Base-by-base conservation (phyloP, 2,329 filamentous ascomycete species). In the Parascedosporium putredinis region DNA sequence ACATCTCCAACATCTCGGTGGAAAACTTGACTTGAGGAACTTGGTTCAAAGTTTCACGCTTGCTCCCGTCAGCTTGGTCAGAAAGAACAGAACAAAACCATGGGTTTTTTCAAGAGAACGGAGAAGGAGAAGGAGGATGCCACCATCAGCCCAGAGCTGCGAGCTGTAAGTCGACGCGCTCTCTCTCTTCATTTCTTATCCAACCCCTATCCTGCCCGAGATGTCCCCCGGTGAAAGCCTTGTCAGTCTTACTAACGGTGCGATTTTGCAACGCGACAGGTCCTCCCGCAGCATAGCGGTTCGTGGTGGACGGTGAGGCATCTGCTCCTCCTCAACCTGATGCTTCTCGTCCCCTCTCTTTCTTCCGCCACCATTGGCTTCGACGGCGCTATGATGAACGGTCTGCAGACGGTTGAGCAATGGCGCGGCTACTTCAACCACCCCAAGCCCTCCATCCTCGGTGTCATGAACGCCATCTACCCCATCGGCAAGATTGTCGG, bases 361-460 rank as follows among this genome's bases (percentile, higher is more conserved):
- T 42, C 36, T 8, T 42, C 36, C 6, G 36, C 36, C 36, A 42
- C 36, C n/a, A 42, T 42, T 16, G 36, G 36, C 16, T 31, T 31
- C 27, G 27, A 31, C 27, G 64, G 62, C 18, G 67, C 66, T 1
- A 62, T 72, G 52, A 68, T 70, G 66, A 73, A 73, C 52, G 70
- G 68, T 9, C 60, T 73, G 0, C 68, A 72, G 49, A 62, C 69
- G 6, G 59, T 70, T 0, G 52, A 60, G 0, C 58, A 64, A 52
- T 73, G 71, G 70, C 62, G 64, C 48, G 50, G 54, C 1, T 71
- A 69, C 51, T 70, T 73, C 47, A 59, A 60, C 23, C 56, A 66
- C 33, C 68, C 67, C 1, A 38, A 54, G 12, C 66, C 63, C 3
- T 59, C 62, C n/a, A 55, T 62, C 14, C 60, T 69, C 1, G 68